A percentile compares a stretch with the other conserved stretches of the same genome.
Evolutionary conservation across 345 rosid species (phyloP).

Genomic region (Eucalyptus curtisii): DNA sequence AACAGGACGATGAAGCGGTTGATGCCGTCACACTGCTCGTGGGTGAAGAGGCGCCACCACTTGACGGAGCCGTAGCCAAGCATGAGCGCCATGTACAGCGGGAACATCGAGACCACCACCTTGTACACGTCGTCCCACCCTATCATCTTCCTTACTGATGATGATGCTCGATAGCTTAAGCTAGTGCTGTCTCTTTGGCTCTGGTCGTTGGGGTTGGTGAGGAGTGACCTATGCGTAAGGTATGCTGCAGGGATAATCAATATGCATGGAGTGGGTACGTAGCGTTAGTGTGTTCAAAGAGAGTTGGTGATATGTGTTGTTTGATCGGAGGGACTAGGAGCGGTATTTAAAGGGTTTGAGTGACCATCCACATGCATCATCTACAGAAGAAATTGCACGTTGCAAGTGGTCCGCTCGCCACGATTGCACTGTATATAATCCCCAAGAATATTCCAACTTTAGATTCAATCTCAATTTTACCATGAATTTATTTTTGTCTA

Average conservation of each 20-base stretch:
- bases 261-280: not conserved
- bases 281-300: not conserved
- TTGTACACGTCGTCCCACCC: conserved; percentile 63
- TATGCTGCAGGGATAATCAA: not conserved
- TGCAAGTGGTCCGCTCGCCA: not conserved
- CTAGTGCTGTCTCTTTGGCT: not conserved
- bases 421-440: not conserved
- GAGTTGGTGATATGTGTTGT: not conserved
- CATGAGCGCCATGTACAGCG: conserved; percentile 68
- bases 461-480: not conserved
- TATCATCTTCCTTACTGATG: conserved; percentile 25
- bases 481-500: not conserved
- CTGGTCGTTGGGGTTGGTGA: not conserved
- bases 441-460: not conserved
- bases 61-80: conserved; percentile 84
- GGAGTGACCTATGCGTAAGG: not conserved
- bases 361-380: not conserved
- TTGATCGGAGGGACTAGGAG: not conserved
- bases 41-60: conserved; percentile 77
- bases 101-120: conserved; percentile 76
- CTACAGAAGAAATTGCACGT: not conserved
- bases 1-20: conserved; percentile 70
- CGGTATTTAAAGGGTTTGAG: not conserved
- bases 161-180: not conserved
- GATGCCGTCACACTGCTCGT: conserved; percentile 70